phyloP scores from a whole-genome alignment of 1,284 basidiomycete genomes.

The Rhodotorula sp. region DNA sequence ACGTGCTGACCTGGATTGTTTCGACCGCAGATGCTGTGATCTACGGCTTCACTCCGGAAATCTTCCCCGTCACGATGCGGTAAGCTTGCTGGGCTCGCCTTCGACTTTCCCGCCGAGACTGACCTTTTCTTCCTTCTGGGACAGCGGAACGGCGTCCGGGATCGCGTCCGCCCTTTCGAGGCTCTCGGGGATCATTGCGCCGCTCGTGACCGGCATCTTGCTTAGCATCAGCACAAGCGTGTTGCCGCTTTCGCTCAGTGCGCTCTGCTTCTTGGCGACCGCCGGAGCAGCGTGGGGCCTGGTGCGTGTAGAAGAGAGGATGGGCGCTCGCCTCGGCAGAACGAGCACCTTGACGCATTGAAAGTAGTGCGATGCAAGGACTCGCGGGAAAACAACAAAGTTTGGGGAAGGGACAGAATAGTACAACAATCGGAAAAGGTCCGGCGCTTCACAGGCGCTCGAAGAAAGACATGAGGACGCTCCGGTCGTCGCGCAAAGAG shows the following conservation, averaged over 20 bases:
- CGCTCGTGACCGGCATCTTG: slow-evolving; percentile 77
- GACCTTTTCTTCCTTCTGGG: slow-evolving; percentile 47
- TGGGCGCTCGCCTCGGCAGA: background rate
- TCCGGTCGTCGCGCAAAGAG: slow-evolving; percentile 28
- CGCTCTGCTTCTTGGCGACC: slow-evolving; percentile 67
- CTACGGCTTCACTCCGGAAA: slow-evolving; percentile 44
- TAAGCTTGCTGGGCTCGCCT: too few species aligned
- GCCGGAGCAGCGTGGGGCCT: slow-evolving; percentile 54
- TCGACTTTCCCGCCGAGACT: background rate
- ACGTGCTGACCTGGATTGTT: background rate
- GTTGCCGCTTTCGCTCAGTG: slow-evolving; percentile 76
- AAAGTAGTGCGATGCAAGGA: too few species aligned
- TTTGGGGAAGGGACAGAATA: too few species aligned
- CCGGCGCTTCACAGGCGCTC: background rate
- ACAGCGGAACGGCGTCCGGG: slow-evolving; percentile 86
- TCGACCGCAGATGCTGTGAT: slow-evolving; percentile 40
- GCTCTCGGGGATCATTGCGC: slow-evolving; percentile 89
- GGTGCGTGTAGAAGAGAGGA: slow-evolving; percentile 1
- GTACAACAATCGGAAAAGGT: too few species aligned
- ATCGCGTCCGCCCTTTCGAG: slow-evolving; percentile 85
- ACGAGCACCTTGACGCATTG: too few species aligned
- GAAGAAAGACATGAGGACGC: slow-evolving; percentile 20
- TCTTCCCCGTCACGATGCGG: slow-evolving; percentile 26
- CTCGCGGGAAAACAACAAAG: too few species aligned
- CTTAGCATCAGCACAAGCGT: slow-evolving; percentile 62